Base-by-base conservation (phyloP, 2,329 filamentous ascomycete genomes). In the Colletotrichum sansevieriae region DNA sequence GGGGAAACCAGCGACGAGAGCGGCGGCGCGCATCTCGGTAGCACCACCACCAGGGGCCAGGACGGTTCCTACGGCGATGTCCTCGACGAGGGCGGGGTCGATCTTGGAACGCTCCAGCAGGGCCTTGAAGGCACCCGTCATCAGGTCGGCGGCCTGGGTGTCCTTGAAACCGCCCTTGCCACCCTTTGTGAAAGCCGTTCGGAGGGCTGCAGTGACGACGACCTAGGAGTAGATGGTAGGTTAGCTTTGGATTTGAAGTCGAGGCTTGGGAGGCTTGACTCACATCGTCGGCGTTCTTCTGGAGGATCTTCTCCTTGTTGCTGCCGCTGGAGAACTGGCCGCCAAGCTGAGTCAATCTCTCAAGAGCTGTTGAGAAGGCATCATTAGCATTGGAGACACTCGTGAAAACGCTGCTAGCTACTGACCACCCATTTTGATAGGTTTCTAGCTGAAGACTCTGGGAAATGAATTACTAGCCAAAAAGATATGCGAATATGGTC, bases 151-250 rank as follows among this genome's bases (percentile, higher is more conserved):
- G 7, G 92, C 93, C 63, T 89, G 86, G 9, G 96, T 98, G 82
- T 98, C 96, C 85, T 98, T 98, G 87, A 99, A 96, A 57, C 90
- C 92, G 74, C 96, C 96, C 83, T 94, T 95, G 76, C 95, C 94
- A 74, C 94, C 95, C 82, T 94, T 97, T 73, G 94, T 97, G 81
- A 98, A 90, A 76, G 96, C 89, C 15, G 94, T 97, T 75, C 96
- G 94, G 76, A 98, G 92, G 74, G 92, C 93, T 73, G 92, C 93
- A 71, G 96, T 98, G 71, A 99, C 90, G 76, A 99, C 96, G 73
- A 98, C 89, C 88, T 90, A 58, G n/a, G 20, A 18, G 22, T 25
- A 15, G 44, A 67, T 41, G 70, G 29, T n/a, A 60, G 58, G 75
- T 79, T 70, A 79, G 76, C 29, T 8, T 15, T 20, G 20, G 33